Conservation (phyloP, 2,329 filamentous ascomycete genomes). For the Fusarium sororula region DNA sequence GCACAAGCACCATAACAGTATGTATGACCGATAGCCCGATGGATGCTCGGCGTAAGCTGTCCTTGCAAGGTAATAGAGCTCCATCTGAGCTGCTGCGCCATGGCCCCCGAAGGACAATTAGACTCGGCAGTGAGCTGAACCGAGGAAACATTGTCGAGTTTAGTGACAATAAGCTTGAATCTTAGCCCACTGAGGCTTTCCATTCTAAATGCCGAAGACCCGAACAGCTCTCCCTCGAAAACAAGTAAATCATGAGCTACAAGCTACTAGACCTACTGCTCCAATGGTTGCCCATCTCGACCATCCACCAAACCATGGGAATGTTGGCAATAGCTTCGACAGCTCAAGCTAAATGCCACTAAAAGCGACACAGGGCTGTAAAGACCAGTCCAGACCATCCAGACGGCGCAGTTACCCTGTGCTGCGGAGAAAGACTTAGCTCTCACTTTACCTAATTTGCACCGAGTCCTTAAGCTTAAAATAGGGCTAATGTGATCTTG, state of each 20-base stretch:
- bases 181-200: not conserved
- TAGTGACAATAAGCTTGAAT: not conserved
- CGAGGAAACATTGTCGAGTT: not conserved
- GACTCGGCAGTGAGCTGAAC: not conserved
- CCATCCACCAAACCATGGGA: not conserved
- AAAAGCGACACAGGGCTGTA: not conserved
- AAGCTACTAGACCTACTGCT: not conserved
- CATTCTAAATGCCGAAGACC: not conserved
- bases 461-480: slow-evolving; percentile 28
- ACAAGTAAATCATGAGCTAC: not conserved
- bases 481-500: slow-evolving; percentile 23
- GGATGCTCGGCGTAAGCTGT: not conserved
- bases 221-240: not conserved
- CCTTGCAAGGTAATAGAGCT: not conserved
- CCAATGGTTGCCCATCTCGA: not conserved
- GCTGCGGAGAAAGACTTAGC: not conserved
- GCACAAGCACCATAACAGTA: not conserved
- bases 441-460: not conserved
- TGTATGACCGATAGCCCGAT: not conserved
- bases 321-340: not conserved
- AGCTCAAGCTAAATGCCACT: not conserved
- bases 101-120: not conserved
- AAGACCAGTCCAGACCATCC: not conserved
- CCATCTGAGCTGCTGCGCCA: not conserved
- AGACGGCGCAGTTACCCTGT: not conserved